Base-by-base conservation (phyloP, 2,329 filamentous ascomycete genomes). In the Harringtonia aguacate region DNA sequence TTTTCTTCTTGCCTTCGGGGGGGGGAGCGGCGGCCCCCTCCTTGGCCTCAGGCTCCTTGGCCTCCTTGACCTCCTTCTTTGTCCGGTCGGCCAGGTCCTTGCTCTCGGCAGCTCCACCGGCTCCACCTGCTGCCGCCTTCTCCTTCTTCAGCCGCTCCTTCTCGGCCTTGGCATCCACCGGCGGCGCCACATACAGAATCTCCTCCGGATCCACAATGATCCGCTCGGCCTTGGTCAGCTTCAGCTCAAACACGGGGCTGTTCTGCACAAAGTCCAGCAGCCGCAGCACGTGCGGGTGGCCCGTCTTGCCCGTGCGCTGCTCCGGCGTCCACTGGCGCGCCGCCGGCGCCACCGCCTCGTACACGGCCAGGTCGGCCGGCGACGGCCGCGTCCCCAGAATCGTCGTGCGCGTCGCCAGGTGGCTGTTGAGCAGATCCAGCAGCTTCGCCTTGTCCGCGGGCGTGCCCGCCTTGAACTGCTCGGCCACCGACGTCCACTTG, bases 81-180 rank as follows among this genome's bases (percentile, higher is more conserved):
- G 75, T 77, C 46, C 76, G 73, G 55, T 81, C 77, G 34, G 69
- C 70, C 28, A 81, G 60, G 3, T 67, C 66, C 44, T 70, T 67
- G 45, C 68, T 61, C 43, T 66, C 66, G 34, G 60, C 66, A 36
- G 66, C 68, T 22, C 65, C 66, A 62, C 47, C 65, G 10, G 58
- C 61, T 7, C 62, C 62, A 28, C 66, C 71, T 10, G 68, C 70
- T 6, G 72, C 79, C 27, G 83, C 85, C 73, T 95, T 95, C 68
- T 94, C 88, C 72, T 94, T 94, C 82, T 95, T 95, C 66, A 90
- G 77, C 39, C 84, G 80, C 74, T 95, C 89, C 72, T 95, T 95
- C 73, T 95, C 90, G 45, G 88, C 88, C 73, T 94, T 94, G 56
- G 84, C 79, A 53, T 95, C 88, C 49, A 90, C 79, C 18, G 85